phyloP scores from a whole-genome alignment of 495 filamentous ascomycete genomes.

The Aspergillus steynii region DNA sequence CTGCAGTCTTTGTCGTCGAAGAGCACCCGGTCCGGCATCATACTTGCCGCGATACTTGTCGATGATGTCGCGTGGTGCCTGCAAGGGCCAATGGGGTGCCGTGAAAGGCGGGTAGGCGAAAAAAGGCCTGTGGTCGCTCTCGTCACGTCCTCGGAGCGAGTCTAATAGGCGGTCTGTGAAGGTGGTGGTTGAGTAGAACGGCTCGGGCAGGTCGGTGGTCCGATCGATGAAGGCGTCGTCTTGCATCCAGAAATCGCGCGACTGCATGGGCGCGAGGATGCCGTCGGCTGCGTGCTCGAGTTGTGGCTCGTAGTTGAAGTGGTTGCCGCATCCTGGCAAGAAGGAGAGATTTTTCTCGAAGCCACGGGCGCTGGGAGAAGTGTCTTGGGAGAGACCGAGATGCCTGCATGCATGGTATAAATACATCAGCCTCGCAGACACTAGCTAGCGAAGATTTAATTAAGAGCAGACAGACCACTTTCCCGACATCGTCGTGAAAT shows the following conservation, averaged over 20 bases:
- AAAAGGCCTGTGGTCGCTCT: conserved; percentile 52
- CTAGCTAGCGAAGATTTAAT: no score
- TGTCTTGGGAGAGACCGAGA: no score
- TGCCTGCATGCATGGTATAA: no score
- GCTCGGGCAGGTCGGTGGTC: not conserved
- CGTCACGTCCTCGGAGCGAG: conserved; percentile 12
- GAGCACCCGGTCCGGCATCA: conserved; percentile 55
- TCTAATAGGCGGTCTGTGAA: not conserved
- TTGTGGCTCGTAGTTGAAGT: not conserved
- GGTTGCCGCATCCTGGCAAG: not conserved
- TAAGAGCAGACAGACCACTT: no score
- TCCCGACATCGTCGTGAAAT: no score
- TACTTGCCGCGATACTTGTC: conserved; percentile 56
- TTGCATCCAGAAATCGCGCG: no score
- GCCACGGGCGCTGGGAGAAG: no score
- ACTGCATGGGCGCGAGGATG: no score
- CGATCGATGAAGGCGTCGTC: not conserved
- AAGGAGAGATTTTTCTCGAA: not conserved
- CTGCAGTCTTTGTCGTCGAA: conserved; percentile 50
- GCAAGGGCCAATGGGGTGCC: conserved; percentile 63
- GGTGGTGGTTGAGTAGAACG: conserved; percentile 1
- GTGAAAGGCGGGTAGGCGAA: conserved; percentile 61
- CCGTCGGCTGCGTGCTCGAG: no score
- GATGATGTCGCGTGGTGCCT: conserved; percentile 53
- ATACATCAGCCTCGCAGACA: no score